Percentiles rank a stretch among this genome's conserved stretches.
Conservation (phyloP, 2,329 filamentous ascomycete species). For the Huntiella decipiens region DNA sequence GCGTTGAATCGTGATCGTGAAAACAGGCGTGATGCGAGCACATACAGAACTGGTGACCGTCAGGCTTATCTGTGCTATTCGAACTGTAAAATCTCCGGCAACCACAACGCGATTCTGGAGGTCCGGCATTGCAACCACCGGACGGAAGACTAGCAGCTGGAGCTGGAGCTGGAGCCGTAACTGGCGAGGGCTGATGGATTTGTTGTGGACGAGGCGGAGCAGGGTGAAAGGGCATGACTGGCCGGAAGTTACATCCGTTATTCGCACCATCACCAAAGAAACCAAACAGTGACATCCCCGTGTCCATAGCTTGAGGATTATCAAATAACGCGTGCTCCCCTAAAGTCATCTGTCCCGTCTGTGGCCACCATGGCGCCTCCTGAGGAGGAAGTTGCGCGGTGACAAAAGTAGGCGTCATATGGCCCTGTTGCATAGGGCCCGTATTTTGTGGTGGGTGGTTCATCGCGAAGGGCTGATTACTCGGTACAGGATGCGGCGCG, state of each 20-base stretch:
- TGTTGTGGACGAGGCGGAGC: constrained; percentile 15
- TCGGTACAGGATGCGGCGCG: neutral
- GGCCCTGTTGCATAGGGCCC: too few relatives aligned
- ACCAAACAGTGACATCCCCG: too few relatives aligned
- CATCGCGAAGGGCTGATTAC: neutral
- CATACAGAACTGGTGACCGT: constrained; percentile 36
- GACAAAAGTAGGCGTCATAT: constrained; percentile 1
- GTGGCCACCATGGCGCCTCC: constrained; percentile 7
- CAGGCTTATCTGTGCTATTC: constrained; percentile 22
- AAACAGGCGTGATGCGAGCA: constrained; percentile 44
- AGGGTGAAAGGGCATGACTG: constrained; percentile 7
- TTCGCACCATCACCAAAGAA: too few relatives aligned
- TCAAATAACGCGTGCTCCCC: too few relatives aligned
- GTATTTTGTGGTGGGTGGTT: neutral
- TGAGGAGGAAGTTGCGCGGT: constrained; percentile 4
- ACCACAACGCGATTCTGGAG: constrained; percentile 34
- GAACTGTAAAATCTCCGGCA: constrained; percentile 37
- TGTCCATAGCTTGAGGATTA: too few relatives aligned
- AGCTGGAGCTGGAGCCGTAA: constrained; percentile 12
- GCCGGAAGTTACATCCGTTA: too few relatives aligned
- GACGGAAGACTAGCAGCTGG: constrained; percentile 23
- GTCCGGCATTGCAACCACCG: constrained; percentile 36
- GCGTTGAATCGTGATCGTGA: constrained; percentile 27
- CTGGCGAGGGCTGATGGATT: constrained; percentile 14
- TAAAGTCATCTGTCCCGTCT: too few relatives aligned